phyloP scores from a whole-genome alignment of 306 rosid genomes.

The Cicer judaicum region DNA sequence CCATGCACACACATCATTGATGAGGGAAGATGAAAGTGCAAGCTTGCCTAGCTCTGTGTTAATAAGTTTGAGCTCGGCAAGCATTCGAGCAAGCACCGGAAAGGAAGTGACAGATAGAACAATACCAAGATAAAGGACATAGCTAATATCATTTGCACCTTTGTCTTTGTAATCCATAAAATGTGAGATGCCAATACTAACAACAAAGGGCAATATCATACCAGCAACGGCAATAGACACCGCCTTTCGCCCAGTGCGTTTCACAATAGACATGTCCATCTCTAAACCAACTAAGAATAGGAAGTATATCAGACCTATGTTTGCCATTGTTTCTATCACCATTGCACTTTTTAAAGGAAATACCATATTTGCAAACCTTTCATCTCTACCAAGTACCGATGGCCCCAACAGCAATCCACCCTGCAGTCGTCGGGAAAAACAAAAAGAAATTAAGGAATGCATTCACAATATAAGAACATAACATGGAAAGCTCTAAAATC shows the following conservation, averaged over 20 bases:
- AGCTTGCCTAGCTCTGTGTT: slow-evolving; percentile 77
- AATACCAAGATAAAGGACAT: slow-evolving; percentile 70
- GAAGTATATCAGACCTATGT: slow-evolving; percentile 77
- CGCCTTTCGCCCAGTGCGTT: slow-evolving; percentile 63
- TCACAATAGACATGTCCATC: slow-evolving; percentile 73
- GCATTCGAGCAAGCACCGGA: slow-evolving; percentile 79
- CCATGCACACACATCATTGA: slow-evolving; percentile 85
- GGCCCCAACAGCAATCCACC: slow-evolving; percentile 93
- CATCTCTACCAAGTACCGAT: slow-evolving; percentile 64
- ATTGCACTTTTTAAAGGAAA: slow-evolving; percentile 82
- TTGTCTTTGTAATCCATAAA: background rate
- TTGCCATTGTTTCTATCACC: slow-evolving; percentile 84
- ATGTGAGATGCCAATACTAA: slow-evolving; percentile 53
- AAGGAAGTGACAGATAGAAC: slow-evolving; percentile 77
- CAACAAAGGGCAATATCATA: slow-evolving; percentile 70
- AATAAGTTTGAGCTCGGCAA: slow-evolving; percentile 80
- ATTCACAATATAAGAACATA: no score
- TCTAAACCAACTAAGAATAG: slow-evolving; percentile 83
- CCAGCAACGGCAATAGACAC: slow-evolving; percentile 64
- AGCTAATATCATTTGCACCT: slow-evolving; percentile 22
- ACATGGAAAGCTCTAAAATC: no score
- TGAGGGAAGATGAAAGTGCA: slow-evolving; percentile 69
- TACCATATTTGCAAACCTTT: slow-evolving; percentile 43
- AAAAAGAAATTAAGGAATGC: no score
- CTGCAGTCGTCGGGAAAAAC: slow-evolving; percentile 36